A percentile compares a stretch with the other conserved stretches of the same genome.
These are phyloP conservation scores for Pythium insidiosum DNA, from an alignment of 352 stramenopile genomes.

Conservation along the genomic window DNA sequence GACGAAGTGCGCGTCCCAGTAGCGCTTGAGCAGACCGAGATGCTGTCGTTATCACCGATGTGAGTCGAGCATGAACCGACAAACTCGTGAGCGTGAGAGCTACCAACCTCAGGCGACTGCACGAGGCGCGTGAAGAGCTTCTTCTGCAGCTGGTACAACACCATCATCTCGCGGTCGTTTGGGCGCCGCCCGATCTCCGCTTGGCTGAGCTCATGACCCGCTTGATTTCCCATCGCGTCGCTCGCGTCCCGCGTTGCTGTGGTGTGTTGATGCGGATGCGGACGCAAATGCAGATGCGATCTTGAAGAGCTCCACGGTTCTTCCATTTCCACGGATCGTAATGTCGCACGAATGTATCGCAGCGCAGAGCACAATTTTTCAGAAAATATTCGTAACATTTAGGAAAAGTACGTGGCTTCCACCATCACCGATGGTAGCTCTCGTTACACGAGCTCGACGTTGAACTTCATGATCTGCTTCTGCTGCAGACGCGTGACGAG, in stretches of 20 bases:
- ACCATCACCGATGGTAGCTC: background rate
- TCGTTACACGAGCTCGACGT: constrained; percentile 16
- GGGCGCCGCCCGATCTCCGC: constrained; percentile 38
- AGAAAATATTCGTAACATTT: too few species aligned
- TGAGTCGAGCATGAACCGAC: too few species aligned
- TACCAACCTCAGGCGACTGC: constrained; percentile 45
- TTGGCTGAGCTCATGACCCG: constrained; percentile 16
- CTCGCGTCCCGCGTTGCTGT: too few species aligned
- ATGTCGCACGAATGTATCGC: too few species aligned
- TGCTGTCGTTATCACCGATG: constrained; percentile 29
- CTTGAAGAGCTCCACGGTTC: too few species aligned
- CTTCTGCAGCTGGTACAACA: constrained; percentile 54
- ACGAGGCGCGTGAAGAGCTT: constrained; percentile 45
- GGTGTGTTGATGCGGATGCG: too few species aligned
- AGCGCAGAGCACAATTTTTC: too few species aligned
- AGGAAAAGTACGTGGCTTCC: background rate
- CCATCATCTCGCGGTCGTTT: constrained; percentile 53
- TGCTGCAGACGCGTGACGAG: constrained; percentile 36
- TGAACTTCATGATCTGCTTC: constrained; percentile 53
- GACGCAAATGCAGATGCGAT: too few species aligned
- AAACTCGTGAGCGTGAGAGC: background rate
- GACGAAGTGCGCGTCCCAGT: constrained; percentile 44
- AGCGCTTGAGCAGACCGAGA: constrained; percentile 42
- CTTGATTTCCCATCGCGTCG: constrained; percentile 33
- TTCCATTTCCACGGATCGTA: too few species aligned